phyloP scores from a whole-genome alignment of 352 stramenopile genomes.

The Pythium oligandrum region DNA sequence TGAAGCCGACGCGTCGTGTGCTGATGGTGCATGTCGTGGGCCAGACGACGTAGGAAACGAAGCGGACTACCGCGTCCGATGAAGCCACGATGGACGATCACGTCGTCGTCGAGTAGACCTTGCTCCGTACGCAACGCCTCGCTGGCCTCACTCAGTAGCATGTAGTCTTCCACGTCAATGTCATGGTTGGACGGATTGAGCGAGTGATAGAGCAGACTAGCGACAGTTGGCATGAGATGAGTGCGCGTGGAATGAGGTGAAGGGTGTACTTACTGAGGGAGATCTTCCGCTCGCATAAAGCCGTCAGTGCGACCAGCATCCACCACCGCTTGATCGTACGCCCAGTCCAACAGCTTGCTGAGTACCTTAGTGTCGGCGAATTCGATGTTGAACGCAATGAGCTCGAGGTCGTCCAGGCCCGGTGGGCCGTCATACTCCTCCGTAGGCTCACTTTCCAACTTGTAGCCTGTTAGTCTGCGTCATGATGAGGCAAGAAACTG shows the following conservation, averaged over 20 bases:
- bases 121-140: conserved; percentile 33
- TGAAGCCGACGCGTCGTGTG: conserved; percentile 9
- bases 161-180: conserved; percentile 38
- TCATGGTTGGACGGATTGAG: conserved; percentile 53
- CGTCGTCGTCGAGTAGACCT: conserved; percentile 35
- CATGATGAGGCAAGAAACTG: too few relatives aligned
- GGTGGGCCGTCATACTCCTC: conserved; percentile 12
- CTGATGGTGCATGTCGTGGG: conserved; percentile 44
- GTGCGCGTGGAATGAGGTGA: neutral
- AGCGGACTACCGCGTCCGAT: conserved; percentile 49
- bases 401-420: conserved; percentile 35
- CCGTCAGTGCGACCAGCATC: conserved; percentile 37
- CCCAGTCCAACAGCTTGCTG: conserved; percentile 53
- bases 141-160: conserved; percentile 28
- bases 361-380: conserved; percentile 46
- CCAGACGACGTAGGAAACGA: conserved; percentile 38
- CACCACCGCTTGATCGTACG: conserved; percentile 42
- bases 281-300: conserved; percentile 44
- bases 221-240: neutral
- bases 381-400: conserved; percentile 55
- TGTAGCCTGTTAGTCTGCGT: too few relatives aligned
- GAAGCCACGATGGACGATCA: conserved; percentile 47
- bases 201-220: conserved; percentile 45
- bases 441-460: neutral
- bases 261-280: conserved; percentile 31